Evolutionary conservation across 139 green algal species (phyloP).

Genomic region (Mesotaenium endlicherianum): DNA sequence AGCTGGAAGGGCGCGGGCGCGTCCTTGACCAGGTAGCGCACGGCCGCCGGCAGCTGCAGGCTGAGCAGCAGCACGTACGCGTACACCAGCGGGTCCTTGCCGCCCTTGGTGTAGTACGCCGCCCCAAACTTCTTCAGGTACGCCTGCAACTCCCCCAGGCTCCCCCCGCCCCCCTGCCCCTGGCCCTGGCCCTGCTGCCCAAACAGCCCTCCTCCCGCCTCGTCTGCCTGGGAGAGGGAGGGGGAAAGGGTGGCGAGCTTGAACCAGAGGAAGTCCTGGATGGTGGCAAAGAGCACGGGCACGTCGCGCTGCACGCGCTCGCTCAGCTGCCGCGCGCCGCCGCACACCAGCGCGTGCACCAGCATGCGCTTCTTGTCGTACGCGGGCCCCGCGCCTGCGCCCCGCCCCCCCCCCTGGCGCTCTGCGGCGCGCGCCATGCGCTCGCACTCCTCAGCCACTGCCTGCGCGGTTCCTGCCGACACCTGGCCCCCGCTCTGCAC

Average conservation of each 20-base stretch:
- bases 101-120: conserved; percentile 75
- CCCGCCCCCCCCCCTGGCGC: background rate
- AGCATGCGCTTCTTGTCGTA: conserved; percentile 53
- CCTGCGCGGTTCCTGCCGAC: background rate
- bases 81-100: conserved; percentile 78
- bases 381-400: background rate
- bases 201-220: too few species aligned
- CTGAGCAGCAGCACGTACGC: conserved; percentile 78
- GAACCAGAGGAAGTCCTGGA: conserved; percentile 91
- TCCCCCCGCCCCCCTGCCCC: background rate
- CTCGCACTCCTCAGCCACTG: conserved; percentile 63
- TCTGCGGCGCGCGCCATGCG: conserved; percentile 44
- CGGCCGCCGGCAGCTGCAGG: conserved; percentile 60
- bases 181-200: too few species aligned
- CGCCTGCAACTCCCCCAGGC: conserved; percentile 68
- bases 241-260: conserved; percentile 17
- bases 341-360: conserved; percentile 67
- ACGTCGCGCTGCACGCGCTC: too few species aligned
- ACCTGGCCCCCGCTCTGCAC: conserved; percentile 19
- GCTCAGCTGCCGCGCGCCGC: conserved; percentile 53
- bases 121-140: conserved; percentile 77
- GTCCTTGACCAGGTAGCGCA: conserved; percentile 26
- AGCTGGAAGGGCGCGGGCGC: background rate
- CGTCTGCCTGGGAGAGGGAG: background rate
- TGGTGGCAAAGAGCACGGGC: conserved; percentile 73